phyloP scores from a whole-genome alignment of 768 basidiomycete species.

The Chalciporus piperatus region DNA sequence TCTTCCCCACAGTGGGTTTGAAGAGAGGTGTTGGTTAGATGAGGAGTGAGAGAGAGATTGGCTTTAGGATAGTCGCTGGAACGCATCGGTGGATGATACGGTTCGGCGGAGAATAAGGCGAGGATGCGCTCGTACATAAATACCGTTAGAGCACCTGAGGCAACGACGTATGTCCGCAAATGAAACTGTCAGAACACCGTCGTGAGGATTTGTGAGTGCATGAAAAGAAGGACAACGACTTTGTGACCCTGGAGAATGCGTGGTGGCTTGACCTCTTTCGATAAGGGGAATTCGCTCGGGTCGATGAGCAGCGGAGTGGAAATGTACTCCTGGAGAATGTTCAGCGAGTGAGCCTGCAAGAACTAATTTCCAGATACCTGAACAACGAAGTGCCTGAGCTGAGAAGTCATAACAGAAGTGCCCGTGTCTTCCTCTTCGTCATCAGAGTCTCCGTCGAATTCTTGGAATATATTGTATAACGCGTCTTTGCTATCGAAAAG shows the following conservation, averaged over 20 bases:
- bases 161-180: slow-evolving; percentile 83
- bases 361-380: slow-evolving; percentile 54
- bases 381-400: slow-evolving; percentile 92
- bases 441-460: slow-evolving; percentile 65
- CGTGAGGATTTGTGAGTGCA: slow-evolving; percentile 4
- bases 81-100: slow-evolving; percentile 53
- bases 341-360: slow-evolving; percentile 5
- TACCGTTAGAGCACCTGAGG: slow-evolving; percentile 71
- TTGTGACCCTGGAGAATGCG: slow-evolving; percentile 50
- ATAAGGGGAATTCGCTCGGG: slow-evolving; percentile 44
- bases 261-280: slow-evolving; percentile 14
- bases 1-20: slow-evolving; percentile 67
- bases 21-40: slow-evolving; percentile 91
- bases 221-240: slow-evolving; percentile 37
- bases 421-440: slow-evolving; percentile 38
- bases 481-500: slow-evolving; percentile 78
- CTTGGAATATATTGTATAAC: slow-evolving; percentile 72
- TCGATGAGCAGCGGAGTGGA: slow-evolving; percentile 74
- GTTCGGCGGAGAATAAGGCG: slow-evolving; percentile 80
- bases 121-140: slow-evolving; percentile 82
- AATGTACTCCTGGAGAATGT: slow-evolving; percentile 73
- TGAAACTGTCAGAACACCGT: slow-evolving; percentile 67
- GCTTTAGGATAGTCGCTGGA: slow-evolving; percentile 23
- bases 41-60: slow-evolving; percentile 48
- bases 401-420: slow-evolving; percentile 74